These are phyloP conservation scores for Pleurotus platypus DNA, from an alignment of 768 basidiomycete genomes.

Conservation along the genomic window DNA sequence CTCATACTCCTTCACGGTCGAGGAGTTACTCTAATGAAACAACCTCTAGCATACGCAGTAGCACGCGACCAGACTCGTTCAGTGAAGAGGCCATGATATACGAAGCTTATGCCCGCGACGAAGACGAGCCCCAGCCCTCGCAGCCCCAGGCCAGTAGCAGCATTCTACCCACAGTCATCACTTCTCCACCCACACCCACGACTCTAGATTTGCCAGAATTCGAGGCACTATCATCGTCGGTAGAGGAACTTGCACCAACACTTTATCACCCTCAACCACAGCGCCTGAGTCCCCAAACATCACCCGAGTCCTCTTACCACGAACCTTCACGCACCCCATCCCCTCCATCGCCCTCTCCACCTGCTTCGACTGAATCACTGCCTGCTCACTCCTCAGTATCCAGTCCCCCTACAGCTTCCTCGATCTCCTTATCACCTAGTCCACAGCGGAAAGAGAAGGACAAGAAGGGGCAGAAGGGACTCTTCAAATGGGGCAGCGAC, in stretches of 20 bases:
- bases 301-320: slow-evolving; percentile 26
- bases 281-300: slow-evolving; percentile 39
- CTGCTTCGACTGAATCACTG: slow-evolving; percentile 12
- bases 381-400: slow-evolving; percentile 20
- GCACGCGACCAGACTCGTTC: slow-evolving; percentile 64
- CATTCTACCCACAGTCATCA: slow-evolving; percentile 21
- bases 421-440: slow-evolving; percentile 25
- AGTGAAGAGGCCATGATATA: slow-evolving; percentile 82
- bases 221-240: slow-evolving; percentile 28
- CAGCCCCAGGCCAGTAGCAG: slow-evolving; percentile 1
- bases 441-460: slow-evolving; percentile 66
- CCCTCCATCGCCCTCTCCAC: slow-evolving; percentile 17
- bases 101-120: slow-evolving; percentile 72
- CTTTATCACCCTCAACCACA: slow-evolving; percentile 71
- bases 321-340: slow-evolving; percentile 21
- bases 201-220: slow-evolving; percentile 14
- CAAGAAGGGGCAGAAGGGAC: slow-evolving; percentile 39
- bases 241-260: slow-evolving; percentile 34
- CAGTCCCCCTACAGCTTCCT: slow-evolving; percentile 23
- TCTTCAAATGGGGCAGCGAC: slow-evolving; percentile 56
- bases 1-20: slow-evolving; percentile 29
- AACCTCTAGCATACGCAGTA: slow-evolving; percentile 22
- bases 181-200: slow-evolving; percentile 24
- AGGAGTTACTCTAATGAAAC: slow-evolving; percentile 46
- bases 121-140: slow-evolving; percentile 23